phyloP scores from a whole-genome alignment of 345 rosid genomes.

The Boechera retrofracta region DNA sequence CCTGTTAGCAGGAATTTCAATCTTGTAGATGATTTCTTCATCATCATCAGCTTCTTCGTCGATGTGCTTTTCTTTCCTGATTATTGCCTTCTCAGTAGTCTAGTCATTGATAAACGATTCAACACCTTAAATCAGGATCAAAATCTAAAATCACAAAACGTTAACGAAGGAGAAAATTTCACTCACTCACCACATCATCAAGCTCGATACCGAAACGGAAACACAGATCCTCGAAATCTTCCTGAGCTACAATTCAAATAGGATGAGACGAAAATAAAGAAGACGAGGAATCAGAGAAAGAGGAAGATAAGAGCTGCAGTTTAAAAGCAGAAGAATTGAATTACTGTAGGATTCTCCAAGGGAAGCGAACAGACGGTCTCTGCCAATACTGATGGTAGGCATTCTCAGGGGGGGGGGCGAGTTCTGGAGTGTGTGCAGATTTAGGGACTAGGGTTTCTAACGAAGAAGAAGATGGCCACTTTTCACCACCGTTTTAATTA shows the following conservation, averaged over 20 bases:
- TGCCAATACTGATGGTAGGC: slow-evolving; percentile 85
- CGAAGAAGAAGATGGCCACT: neutral
- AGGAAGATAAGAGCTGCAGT: neutral
- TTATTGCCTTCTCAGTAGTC: slow-evolving; percentile 90
- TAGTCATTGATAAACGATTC: slow-evolving; percentile 32
- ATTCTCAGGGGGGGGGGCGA: slow-evolving; percentile 35
- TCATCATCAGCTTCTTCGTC: slow-evolving; percentile 58
- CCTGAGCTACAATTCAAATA: slow-evolving; percentile 53
- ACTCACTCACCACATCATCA: slow-evolving; percentile 82
- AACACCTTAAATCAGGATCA: neutral
- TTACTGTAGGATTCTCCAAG: slow-evolving; percentile 74
- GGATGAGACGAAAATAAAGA: neutral
- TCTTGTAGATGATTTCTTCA: slow-evolving; percentile 84
- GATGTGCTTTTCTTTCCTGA: slow-evolving; percentile 80
- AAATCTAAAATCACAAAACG: neutral
- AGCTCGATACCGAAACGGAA: slow-evolving; percentile 92
- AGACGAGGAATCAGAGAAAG: neutral
- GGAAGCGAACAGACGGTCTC: slow-evolving; percentile 76
- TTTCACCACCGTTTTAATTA: neutral
- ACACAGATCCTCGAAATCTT: slow-evolving; percentile 88
- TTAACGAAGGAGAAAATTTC: neutral
- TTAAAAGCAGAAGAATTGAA: slow-evolving; percentile 10
- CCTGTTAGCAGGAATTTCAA: slow-evolving; percentile 94
- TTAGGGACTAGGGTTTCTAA: slow-evolving; percentile 10
- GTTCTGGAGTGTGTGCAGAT: neutral